Conservation (phyloP, 2,329 filamentous ascomycete genomes). For the Colletotrichum lentis region DNA sequence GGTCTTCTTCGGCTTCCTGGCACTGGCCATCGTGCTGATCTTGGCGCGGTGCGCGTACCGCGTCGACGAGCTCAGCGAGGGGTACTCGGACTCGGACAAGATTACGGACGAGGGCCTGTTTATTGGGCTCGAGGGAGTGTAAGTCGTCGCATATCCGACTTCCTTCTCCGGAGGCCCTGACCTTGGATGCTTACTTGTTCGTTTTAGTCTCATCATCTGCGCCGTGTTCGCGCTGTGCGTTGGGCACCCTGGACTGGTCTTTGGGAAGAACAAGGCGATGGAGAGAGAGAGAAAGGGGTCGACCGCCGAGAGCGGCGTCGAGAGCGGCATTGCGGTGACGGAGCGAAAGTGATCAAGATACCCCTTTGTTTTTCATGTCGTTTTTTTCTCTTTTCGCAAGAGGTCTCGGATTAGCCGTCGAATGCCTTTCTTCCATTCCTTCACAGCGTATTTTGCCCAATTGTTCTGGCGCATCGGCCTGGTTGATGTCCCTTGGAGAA, state of each 20-base stretch:
- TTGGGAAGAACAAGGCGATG: slow-evolving; percentile 36
- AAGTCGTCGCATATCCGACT: slow-evolving; percentile 40
- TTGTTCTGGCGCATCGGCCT: not conserved
- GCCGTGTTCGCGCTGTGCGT: slow-evolving; percentile 50
- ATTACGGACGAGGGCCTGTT: slow-evolving; percentile 62
- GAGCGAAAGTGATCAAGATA: slow-evolving; percentile 17
- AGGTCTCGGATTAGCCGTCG: not conserved
- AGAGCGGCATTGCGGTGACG: not conserved
- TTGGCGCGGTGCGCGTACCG: slow-evolving; percentile 69
- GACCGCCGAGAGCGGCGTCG: slow-evolving; percentile 26
- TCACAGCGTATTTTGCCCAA: not conserved
- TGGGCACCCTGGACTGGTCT: slow-evolving; percentile 54
- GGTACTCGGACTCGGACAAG: slow-evolving; percentile 62
- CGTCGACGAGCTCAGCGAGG: slow-evolving; percentile 70
- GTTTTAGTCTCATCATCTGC: slow-evolving; percentile 48
- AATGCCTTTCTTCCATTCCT: not conserved
- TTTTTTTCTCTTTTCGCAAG: not conserved
- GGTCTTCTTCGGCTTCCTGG: slow-evolving; percentile 61
- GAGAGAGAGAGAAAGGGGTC: slow-evolving; percentile 23
- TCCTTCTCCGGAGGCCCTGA: not conserved
- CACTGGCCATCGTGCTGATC: slow-evolving; percentile 64
- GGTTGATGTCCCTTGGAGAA: not conserved
- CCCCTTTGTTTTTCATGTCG: no score
- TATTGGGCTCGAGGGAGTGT: slow-evolving; percentile 63
- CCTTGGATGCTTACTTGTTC: slow-evolving; percentile 6